Conservation (phyloP, 805 yeast species). For the Hanseniaspora singularis region DNA sequence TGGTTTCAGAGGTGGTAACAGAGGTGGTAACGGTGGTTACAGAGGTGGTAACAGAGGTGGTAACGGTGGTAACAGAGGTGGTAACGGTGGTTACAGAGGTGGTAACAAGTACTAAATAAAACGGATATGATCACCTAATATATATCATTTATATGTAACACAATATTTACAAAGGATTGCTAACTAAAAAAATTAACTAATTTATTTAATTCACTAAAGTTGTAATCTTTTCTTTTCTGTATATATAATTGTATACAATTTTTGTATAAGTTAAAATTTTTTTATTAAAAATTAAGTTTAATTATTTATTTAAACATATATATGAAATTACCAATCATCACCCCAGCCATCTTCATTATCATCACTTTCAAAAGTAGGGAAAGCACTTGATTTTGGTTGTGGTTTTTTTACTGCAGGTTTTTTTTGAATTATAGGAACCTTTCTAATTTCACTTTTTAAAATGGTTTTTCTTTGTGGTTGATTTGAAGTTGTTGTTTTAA, state of each 20-base stretch:
- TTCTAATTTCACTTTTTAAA: background rate
- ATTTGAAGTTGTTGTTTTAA: background rate
- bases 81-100: constrained; percentile 26
- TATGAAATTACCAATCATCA: constrained; percentile 20
- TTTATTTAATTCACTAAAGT: no score
- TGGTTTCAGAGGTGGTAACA: constrained; percentile 38
- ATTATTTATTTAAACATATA: background rate
- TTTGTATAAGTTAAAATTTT: background rate
- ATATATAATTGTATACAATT: constrained; percentile 1
- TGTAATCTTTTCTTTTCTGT: background rate
- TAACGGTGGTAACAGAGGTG: constrained; percentile 30
- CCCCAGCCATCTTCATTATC: constrained; percentile 23
- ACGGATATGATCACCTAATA: no score
- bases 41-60: constrained; percentile 31
- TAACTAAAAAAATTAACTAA: background rate
- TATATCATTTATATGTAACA: no score
- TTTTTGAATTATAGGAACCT: background rate
- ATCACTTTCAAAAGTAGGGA: constrained; percentile 6
- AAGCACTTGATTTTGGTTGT: constrained; percentile 4
- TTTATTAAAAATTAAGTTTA: background rate
- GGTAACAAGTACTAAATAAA: constrained; percentile 1
- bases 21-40: constrained; percentile 30
- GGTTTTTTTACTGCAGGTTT: constrained; percentile 14
- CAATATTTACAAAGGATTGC: no score
- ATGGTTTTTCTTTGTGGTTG: background rate